Percentiles rank a stretch among this genome's conserved stretches.
Evolutionary conservation across 441 rosid genomes (phyloP).

Genomic region (Aleurites moluccanus): DNA sequence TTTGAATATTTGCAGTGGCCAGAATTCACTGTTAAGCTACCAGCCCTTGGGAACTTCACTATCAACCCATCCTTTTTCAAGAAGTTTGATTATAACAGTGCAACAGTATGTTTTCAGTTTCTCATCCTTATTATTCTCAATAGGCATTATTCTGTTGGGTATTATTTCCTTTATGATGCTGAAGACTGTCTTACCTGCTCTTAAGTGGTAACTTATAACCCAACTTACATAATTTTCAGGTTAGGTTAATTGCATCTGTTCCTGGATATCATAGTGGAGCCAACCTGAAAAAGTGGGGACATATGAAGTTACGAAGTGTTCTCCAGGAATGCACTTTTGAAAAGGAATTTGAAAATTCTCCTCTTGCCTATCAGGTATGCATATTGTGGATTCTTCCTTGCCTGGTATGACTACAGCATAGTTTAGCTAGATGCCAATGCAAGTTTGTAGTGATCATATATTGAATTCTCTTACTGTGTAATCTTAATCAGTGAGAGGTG

Average conservation of each 20-base stretch:
- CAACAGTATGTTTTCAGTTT: conserved; percentile 44
- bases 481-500: neutral
- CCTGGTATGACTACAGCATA: conserved; percentile 5
- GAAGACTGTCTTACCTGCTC: neutral
- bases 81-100: conserved; percentile 71
- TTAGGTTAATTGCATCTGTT: conserved; percentile 78
- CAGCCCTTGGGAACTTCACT: conserved; percentile 53
- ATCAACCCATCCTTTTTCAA: conserved; percentile 74
- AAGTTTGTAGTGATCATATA: neutral
- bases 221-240: conserved; percentile 40
- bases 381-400: neutral
- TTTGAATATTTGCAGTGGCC: conserved; percentile 58
- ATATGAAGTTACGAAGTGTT: conserved; percentile 72
- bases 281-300: conserved; percentile 85
- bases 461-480: neutral
- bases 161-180: conserved; percentile 1
- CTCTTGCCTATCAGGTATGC: conserved; percentile 85
- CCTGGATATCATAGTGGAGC: conserved; percentile 92
- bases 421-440: neutral
- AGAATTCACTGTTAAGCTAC: conserved; percentile 63
- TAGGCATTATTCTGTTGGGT: neutral
- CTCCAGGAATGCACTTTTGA: conserved; percentile 74
- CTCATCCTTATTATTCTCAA: conserved; percentile 11
- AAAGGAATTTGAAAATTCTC: conserved; percentile 69
- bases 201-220: neutral